These are phyloP conservation scores for Earliella scabrosa DNA, from an alignment of 1,284 basidiomycete genomes.

Conservation along the genomic window DNA sequence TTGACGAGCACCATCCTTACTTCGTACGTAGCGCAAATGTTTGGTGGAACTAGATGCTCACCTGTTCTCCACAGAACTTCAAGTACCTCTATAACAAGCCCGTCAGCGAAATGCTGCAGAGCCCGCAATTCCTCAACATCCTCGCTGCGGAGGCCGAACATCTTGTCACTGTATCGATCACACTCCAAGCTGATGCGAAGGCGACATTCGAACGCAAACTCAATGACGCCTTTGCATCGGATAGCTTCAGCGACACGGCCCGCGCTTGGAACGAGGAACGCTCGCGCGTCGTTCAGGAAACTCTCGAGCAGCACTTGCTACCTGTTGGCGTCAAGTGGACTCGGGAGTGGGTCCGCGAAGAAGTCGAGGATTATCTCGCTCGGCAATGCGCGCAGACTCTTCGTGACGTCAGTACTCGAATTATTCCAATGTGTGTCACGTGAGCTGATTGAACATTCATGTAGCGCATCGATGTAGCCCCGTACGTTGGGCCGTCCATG, in stretches of 20 bases:
- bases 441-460: conserved; percentile 6
- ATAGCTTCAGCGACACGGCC: conserved; percentile 84
- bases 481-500: conserved; percentile 69
- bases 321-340: conserved; percentile 88
- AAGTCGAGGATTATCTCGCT: conserved; percentile 87
- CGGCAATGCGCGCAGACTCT: conserved; percentile 69
- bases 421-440: background rate
- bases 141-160: conserved; percentile 90
- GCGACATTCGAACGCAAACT: conserved; percentile 74
- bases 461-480: conserved; percentile 76
- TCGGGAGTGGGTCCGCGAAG: conserved; percentile 88
- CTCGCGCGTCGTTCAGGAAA: conserved; percentile 77
- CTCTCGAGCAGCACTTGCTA: conserved; percentile 80
- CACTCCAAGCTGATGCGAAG: conserved; percentile 66
- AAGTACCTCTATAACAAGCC: conserved; percentile 93
- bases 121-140: conserved; percentile 89
- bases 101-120: conserved; percentile 71
- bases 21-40: conserved; percentile 54
- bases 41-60: background rate
- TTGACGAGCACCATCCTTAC: conserved; percentile 89
- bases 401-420: conserved; percentile 59
- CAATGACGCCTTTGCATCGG: conserved; percentile 84
- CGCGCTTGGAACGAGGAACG: conserved; percentile 95
- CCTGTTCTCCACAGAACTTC: conserved; percentile 69
- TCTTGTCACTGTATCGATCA: conserved; percentile 80